phyloP scores from a whole-genome alignment of 805 yeast species.

The Wickerhamiella vanderwaltii region DNA sequence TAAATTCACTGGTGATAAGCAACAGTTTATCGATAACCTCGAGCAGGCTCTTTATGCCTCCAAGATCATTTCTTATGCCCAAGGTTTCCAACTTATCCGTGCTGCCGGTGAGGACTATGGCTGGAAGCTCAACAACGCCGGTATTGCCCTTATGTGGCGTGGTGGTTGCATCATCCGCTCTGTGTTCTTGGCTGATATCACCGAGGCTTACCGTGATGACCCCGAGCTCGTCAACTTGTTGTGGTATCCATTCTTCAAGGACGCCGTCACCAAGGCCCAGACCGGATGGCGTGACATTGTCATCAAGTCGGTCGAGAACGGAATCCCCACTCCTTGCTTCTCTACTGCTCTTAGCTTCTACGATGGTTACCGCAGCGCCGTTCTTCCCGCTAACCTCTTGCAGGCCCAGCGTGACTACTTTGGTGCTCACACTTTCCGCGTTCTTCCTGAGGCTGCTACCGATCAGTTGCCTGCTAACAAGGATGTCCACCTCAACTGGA shows the following conservation, averaged over 20 bases:
- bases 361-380: constrained; percentile 96
- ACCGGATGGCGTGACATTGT: constrained; percentile 87
- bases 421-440: constrained; percentile 98
- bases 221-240: constrained; percentile 91
- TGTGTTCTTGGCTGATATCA: constrained; percentile 93
- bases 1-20: constrained; percentile 58
- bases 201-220: constrained; percentile 86
- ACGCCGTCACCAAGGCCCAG: constrained; percentile 89
- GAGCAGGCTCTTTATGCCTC: constrained; percentile 98
- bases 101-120: constrained; percentile 95
- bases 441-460: constrained; percentile 74
- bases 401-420: constrained; percentile 99
- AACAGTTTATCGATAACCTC: constrained; percentile 77
- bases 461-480: constrained; percentile 64
- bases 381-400: constrained; percentile 92
- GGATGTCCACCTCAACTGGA: constrained; percentile 96
- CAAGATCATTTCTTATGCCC: constrained; percentile 95
- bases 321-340: constrained; percentile 97
- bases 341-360: constrained; percentile 93
- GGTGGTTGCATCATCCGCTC: constrained; percentile 99
- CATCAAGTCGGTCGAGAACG: constrained; percentile 63
- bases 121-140: constrained; percentile 96
- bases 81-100: constrained; percentile 98
- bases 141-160: constrained; percentile 99
- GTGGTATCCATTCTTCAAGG: constrained; percentile 87